Conservation (phyloP, 2,329 filamentous ascomycete genomes). For the Ophiobolus disseminans region DNA sequence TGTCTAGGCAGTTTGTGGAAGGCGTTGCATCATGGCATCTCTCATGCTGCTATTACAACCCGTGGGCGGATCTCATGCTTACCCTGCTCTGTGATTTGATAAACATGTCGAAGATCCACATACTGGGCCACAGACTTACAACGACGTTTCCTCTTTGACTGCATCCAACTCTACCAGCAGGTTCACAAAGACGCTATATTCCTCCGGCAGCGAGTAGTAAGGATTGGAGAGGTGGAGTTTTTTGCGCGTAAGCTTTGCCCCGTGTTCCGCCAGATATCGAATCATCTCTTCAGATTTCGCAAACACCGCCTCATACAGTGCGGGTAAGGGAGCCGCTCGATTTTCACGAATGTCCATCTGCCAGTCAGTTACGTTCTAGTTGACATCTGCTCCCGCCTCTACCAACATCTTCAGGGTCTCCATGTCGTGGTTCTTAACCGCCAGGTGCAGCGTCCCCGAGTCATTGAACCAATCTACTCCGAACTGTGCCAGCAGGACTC, state of each 20-base stretch:
- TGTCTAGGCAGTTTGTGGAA: no score
- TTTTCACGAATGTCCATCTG: constrained; percentile 8
- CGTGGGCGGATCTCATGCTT: background rate
- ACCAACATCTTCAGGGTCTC: constrained; percentile 12
- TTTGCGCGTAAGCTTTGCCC: constrained; percentile 6
- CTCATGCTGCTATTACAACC: background rate
- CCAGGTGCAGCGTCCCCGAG: constrained; percentile 9
- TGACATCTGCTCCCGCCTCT: constrained; percentile 10
- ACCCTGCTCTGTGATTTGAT: constrained; percentile 2
- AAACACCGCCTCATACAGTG: constrained; percentile 8
- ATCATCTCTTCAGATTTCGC: constrained; percentile 16
- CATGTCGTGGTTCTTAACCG: constrained; percentile 9
- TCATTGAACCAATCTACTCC: constrained; percentile 11
- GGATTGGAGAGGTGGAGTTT: constrained; percentile 4
- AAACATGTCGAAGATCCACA: constrained; percentile 2
- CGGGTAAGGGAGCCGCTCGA: constrained; percentile 10
- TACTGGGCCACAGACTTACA: constrained; percentile 1
- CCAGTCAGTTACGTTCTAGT: constrained; percentile 7
- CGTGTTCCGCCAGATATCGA: constrained; percentile 10
- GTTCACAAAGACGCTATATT: constrained; percentile 1
- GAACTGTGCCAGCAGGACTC: constrained; percentile 6
- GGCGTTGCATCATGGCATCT: no score
- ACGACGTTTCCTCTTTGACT: constrained; percentile 4
- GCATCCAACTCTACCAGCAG: constrained; percentile 9
- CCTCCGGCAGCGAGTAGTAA: constrained; percentile 1